Conservation (phyloP, 345 rosid species). For the Euphorbia pulcherrima region DNA sequence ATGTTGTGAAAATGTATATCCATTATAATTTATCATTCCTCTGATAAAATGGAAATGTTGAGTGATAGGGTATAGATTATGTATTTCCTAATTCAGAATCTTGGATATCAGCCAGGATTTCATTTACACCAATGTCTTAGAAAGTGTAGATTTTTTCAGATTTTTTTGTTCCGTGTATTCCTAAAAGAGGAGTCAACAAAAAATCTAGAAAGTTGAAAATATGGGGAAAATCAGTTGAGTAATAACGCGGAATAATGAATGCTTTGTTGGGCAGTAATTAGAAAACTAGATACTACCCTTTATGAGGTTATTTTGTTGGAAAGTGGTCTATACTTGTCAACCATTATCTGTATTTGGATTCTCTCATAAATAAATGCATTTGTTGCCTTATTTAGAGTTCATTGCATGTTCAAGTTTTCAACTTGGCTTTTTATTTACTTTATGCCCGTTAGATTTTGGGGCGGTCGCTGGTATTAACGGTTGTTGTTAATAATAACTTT, state of each 20-base stretch:
- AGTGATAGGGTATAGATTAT: background rate
- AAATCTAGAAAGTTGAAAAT: background rate
- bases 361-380: background rate
- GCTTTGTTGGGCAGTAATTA: background rate
- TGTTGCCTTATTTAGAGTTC: background rate
- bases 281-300: background rate
- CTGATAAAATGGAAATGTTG: background rate
- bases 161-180: background rate
- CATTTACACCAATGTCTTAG: background rate
- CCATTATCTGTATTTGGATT: background rate
- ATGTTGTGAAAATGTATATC: background rate
- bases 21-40: background rate
- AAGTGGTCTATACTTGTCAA: background rate
- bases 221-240: background rate
- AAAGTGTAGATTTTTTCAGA: constrained; percentile 2
- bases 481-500: too few species aligned
- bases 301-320: background rate
- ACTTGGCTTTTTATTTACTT: too few species aligned
- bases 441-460: too few species aligned
- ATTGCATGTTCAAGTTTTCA: background rate
- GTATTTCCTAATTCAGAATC: background rate
- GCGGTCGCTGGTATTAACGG: too few species aligned
- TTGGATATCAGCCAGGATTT: background rate
- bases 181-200: background rate
- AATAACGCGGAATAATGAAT: background rate